phyloP scores from a whole-genome alignment of 345 rosid genomes.

The Aurinia saxatilis region DNA sequence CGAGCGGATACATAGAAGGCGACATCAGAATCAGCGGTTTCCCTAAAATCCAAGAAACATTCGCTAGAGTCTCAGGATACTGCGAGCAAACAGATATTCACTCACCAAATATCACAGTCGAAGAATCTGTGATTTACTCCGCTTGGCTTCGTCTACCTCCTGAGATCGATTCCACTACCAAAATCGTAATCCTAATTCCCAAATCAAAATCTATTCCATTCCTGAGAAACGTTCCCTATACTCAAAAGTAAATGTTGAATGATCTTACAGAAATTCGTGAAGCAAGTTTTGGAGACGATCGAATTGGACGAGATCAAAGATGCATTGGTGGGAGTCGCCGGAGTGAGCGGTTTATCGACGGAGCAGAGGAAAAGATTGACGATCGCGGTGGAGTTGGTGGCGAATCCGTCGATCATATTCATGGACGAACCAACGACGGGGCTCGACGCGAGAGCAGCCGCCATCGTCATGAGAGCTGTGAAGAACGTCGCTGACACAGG shows the following conservation, averaged over 20 bases:
- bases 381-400: slow-evolving; percentile 69
- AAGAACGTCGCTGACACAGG: slow-evolving; percentile 85
- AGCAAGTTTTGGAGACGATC: slow-evolving; percentile 52
- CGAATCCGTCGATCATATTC: slow-evolving; percentile 73
- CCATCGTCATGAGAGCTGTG: slow-evolving; percentile 75
- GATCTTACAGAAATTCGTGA: slow-evolving; percentile 27
- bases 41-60: slow-evolving; percentile 68
- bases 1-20: slow-evolving; percentile 65
- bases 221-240: neutral
- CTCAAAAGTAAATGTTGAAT: neutral
- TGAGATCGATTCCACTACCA: slow-evolving; percentile 49
- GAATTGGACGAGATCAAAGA: slow-evolving; percentile 24
- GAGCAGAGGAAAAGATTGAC: slow-evolving; percentile 73
- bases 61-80: slow-evolving; percentile 71
- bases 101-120: slow-evolving; percentile 66
- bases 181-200: slow-evolving; percentile 48
- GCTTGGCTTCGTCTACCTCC: slow-evolving; percentile 76
- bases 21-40: slow-evolving; percentile 63
- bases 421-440: slow-evolving; percentile 91
- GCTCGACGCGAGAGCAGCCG: slow-evolving; percentile 84
- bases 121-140: slow-evolving; percentile 65
- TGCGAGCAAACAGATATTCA: slow-evolving; percentile 85
- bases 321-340: slow-evolving; percentile 25
- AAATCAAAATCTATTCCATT: too few relatives aligned
- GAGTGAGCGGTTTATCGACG: slow-evolving; percentile 56